Evolutionary conservation across 1,284 basidiomycete species (phyloP), one percentile per base, ranked within the genome.

Genomic region (Tetrapyrgos nigripes): DNA sequence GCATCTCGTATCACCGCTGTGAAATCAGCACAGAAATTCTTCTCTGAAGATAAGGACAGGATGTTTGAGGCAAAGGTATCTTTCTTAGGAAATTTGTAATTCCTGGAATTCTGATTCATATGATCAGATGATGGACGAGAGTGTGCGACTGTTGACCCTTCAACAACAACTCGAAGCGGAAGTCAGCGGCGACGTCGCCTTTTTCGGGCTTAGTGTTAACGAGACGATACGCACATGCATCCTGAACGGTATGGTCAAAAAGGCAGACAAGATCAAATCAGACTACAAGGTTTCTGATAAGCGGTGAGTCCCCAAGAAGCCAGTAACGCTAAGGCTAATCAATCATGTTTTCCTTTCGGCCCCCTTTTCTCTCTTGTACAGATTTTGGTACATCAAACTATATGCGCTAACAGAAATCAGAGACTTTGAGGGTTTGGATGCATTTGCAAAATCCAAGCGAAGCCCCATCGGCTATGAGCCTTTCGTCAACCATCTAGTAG

Each of bases 401-500:
- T 86, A 94, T 60, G 90, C 94, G 0, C 75, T 97, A 53, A 89
- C 90, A 2, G 79, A 83, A n/a, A 79, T 84, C 10, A 81, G 87
- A 55, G 93, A 97, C 72, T 97, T 95, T 75, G 91, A 94, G 31
- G 88, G 83, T 1, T 80, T 98, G 5, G 94, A 97, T 56, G 70
- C 81, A 0, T 96, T 97, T 70, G 86, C 94, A 0, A 91, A 88
- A 66, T 89, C 88, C 46, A 95, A 89, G 73, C 87, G 93, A 65
- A 94, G 92, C 71, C 96, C 97, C 1, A 97, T 98, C 61, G 97
- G 97, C 3, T 98, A 96, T 69, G 94, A 97, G 71, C 87, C 92
- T 0, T 97, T 97, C 71, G 96, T 97, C 19, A 87, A 85, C 50
- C 87, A 94, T 71, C 80, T 94, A 31, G 82, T 93, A 21, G 80